Percentiles rank a stretch among this genome's conserved stretches.
Evolutionary conservation across 2,329 filamentous ascomycete genomes (phyloP).

Genomic region (Colletotrichum salicis): DNA sequence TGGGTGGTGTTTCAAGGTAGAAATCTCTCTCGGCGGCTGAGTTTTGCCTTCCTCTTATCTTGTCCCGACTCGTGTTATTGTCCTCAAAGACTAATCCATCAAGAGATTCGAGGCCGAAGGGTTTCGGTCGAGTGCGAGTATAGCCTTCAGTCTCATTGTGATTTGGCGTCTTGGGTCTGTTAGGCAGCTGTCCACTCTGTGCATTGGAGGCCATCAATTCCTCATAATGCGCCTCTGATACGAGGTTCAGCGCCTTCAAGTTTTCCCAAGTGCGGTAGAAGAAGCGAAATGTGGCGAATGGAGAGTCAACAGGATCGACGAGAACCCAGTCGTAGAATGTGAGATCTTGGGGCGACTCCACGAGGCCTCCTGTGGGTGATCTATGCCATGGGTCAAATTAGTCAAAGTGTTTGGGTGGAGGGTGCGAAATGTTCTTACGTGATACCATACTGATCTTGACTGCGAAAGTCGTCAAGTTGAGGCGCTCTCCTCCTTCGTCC

Average conservation of each 20-base stretch:
- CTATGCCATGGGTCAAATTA: conserved; percentile 45
- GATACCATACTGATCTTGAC: conserved; percentile 63
- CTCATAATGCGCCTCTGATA: conserved; percentile 44
- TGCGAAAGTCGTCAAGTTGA: conserved; percentile 54
- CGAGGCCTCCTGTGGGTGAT: conserved; percentile 62
- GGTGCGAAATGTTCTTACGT: conserved; percentile 52
- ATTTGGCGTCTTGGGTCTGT: background rate
- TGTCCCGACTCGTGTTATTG: background rate
- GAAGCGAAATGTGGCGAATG: conserved; percentile 65
- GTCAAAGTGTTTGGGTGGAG: background rate
- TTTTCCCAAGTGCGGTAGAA: conserved; percentile 66
- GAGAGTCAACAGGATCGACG: conserved; percentile 60
- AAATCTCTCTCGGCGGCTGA: conserved; percentile 18
- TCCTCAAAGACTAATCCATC: conserved; percentile 15
- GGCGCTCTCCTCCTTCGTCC: conserved; percentile 56
- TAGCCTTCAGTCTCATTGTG: no score
- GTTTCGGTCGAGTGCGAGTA: background rate
- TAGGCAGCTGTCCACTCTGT: background rate
- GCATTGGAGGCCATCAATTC: conserved; percentile 25
- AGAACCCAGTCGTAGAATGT: conserved; percentile 64
- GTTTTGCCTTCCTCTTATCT: conserved; percentile 29
- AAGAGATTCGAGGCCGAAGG: background rate
- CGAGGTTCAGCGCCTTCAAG: conserved; percentile 59
- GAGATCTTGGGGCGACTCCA: conserved; percentile 61
- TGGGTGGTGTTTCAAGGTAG: conserved; percentile 41